phyloP scores from a whole-genome alignment of 768 basidiomycete genomes.

The Tricholoma bakamatsutake region DNA sequence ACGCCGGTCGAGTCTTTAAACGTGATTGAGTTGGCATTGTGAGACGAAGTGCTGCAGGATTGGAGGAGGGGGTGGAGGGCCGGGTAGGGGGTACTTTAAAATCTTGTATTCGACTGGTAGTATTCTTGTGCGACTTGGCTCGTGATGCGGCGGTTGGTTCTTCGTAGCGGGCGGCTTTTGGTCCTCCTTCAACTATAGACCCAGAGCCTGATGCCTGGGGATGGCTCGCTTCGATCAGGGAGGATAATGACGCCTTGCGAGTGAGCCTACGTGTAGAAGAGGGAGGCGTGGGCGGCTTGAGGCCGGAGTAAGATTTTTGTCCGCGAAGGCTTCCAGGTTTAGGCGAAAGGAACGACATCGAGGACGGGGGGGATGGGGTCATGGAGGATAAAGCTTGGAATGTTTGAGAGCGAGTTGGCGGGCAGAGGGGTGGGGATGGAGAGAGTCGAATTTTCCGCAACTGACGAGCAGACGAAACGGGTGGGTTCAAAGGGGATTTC shows the following conservation, averaged over 20 bases:
- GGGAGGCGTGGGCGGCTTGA: slow-evolving; percentile 74
- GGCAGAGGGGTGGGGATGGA: slow-evolving; percentile 61
- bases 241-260: slow-evolving; percentile 77
- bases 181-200: slow-evolving; percentile 28
- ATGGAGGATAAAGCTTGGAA: slow-evolving; percentile 52
- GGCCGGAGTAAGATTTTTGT: slow-evolving; percentile 79
- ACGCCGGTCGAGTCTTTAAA: slow-evolving; percentile 65
- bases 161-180: slow-evolving; percentile 57
- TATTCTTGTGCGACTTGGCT: slow-evolving; percentile 65
- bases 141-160: slow-evolving; percentile 78
- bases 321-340: slow-evolving; percentile 75
- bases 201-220: slow-evolving; percentile 54
- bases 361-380: slow-evolving; percentile 41
- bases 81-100: slow-evolving; percentile 70
- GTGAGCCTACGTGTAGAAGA: slow-evolving; percentile 53
- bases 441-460: slow-evolving; percentile 62
- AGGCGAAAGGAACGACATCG: slow-evolving; percentile 53
- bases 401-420: slow-evolving; percentile 52
- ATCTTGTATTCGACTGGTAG: slow-evolving; percentile 61
- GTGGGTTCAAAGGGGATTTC: slow-evolving; percentile 68
- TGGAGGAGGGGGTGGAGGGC: slow-evolving; percentile 75
- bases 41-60: slow-evolving; percentile 69
- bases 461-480: slow-evolving; percentile 63
- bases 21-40: slow-evolving; percentile 86
- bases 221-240: slow-evolving; percentile 56